Percentiles rank a stretch among this genome's conserved stretches.
Conservation (phyloP, 176 grass and related monocot genomes). For the Coix lacrymajobi region DNA sequence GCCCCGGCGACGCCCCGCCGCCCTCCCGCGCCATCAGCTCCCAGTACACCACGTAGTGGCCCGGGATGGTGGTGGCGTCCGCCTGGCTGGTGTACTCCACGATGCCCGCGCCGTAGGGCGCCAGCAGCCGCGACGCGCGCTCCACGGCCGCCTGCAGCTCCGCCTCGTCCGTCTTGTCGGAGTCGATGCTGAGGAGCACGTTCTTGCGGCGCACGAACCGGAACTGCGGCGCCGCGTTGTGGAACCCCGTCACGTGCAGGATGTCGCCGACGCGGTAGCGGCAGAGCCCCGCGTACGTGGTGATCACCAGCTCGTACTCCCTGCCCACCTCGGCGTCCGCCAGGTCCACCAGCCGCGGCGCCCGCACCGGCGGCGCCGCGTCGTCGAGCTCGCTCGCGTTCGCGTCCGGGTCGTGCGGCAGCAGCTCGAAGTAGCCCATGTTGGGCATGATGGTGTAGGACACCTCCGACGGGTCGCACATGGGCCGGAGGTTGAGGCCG, state of each 20-base stretch:
- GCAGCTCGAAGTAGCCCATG: constrained; percentile 98
- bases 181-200: constrained; percentile 89
- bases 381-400: no score
- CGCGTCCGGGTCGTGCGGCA: constrained; percentile 40
- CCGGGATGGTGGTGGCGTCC: constrained; percentile 73
- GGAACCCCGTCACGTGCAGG: constrained; percentile 63
- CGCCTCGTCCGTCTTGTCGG: constrained; percentile 92
- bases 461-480: constrained; percentile 82
- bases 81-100: constrained; percentile 89
- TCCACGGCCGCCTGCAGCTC: constrained; percentile 82
- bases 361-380: neutral
- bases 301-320: constrained; percentile 94
- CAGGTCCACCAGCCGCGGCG: constrained; percentile 56
- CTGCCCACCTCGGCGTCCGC: constrained; percentile 62
- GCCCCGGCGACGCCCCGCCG: constrained; percentile 34
- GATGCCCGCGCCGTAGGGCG: constrained; percentile 47
- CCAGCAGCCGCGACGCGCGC: constrained; percentile 51
- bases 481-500: constrained; percentile 86
- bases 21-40: constrained; percentile 63
- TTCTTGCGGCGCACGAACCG: constrained; percentile 86
- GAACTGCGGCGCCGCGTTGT: constrained; percentile 88
- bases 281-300: constrained; percentile 85
- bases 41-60: constrained; percentile 98
- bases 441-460: constrained; percentile 99
- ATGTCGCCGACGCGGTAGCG: constrained; percentile 87